Conservation (phyloP, 169 alveolate genomes). For the Plasmodium blacklocki region DNA sequence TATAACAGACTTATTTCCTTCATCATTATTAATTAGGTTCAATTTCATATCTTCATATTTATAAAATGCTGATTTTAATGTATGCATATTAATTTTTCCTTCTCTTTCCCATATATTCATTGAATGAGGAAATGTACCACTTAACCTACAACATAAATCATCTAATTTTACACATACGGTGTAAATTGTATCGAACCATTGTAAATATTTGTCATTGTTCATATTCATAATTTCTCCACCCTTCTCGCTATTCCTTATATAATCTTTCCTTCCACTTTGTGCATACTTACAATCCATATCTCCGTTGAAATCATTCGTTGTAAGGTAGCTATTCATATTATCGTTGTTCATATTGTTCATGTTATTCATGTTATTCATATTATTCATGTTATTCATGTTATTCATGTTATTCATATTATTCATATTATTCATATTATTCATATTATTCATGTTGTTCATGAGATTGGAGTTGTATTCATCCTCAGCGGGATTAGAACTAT, state of each 20-base stretch:
- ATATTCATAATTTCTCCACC: neutral
- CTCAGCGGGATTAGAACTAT: too few relatives aligned
- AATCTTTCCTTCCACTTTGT: neutral
- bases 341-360: conserved; percentile 7
- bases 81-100: conserved; percentile 19
- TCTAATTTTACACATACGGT: conserved; percentile 79
- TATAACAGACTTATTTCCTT: conserved; percentile 3
- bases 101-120: conserved; percentile 78
- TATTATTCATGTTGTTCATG: neutral
- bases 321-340: neutral
- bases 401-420: too few relatives aligned
- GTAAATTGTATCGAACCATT: conserved; percentile 81
- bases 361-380: too few relatives aligned
- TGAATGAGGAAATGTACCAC: conserved; percentile 76
- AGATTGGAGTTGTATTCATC: neutral
- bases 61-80: conserved; percentile 26
- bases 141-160: conserved; percentile 78
- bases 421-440: too few relatives aligned
- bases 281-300: neutral
- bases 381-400: too few relatives aligned
- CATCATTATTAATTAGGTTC: neutral
- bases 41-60: conserved; percentile 11
- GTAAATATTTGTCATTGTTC: conserved; percentile 38
- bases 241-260: neutral
- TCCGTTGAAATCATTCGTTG: neutral